phyloP scores from a whole-genome alignment of 2,329 filamentous ascomycete genomes.

The Fusarium cyanostomum region DNA sequence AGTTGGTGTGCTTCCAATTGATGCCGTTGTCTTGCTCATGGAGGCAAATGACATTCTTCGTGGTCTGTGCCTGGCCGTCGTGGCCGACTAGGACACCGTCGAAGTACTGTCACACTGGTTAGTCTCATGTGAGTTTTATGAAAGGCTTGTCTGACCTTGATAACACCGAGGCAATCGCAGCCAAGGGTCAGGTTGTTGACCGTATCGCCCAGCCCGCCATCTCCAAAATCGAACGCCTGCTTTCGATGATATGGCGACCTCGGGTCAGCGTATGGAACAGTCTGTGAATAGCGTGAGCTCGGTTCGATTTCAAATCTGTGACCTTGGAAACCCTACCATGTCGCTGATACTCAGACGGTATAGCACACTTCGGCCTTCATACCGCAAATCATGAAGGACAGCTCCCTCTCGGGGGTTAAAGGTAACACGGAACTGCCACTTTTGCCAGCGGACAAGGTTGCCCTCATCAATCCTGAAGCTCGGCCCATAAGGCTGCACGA shows the following conservation, averaged over 20 bases:
- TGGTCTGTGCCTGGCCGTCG: conserved; percentile 49
- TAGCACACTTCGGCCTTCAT: conserved; percentile 71
- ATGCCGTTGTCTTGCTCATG: conserved; percentile 79
- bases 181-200: conserved; percentile 74
- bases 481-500: conserved; percentile 50
- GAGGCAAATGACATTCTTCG: conserved; percentile 69
- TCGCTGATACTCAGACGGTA: conserved; percentile 73
- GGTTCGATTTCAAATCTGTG: accelerated
- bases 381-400: conserved; percentile 74
- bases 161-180: conserved; percentile 74
- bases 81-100: conserved; percentile 47
- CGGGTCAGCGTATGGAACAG: conserved; percentile 72
- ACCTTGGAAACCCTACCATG: conserved; percentile 59
- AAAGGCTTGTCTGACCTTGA: conserved; percentile 47
- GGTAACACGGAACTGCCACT: conserved; percentile 73
- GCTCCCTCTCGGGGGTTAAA: conserved; percentile 77
- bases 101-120: conserved; percentile 44
- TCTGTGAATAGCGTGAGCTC: conserved; percentile 20
- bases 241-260: conserved; percentile 71
- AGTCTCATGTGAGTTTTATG: accelerated
- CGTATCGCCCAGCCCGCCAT: conserved; percentile 70
- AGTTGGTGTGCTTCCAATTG: conserved; percentile 77
- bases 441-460: conserved; percentile 64
- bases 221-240: conserved; percentile 75
- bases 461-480: conserved; percentile 54